These are phyloP conservation scores for Coemansia sp. DNA, from an alignment of 192 early-diverging fungal species.

Conservation along the genomic window DNA sequence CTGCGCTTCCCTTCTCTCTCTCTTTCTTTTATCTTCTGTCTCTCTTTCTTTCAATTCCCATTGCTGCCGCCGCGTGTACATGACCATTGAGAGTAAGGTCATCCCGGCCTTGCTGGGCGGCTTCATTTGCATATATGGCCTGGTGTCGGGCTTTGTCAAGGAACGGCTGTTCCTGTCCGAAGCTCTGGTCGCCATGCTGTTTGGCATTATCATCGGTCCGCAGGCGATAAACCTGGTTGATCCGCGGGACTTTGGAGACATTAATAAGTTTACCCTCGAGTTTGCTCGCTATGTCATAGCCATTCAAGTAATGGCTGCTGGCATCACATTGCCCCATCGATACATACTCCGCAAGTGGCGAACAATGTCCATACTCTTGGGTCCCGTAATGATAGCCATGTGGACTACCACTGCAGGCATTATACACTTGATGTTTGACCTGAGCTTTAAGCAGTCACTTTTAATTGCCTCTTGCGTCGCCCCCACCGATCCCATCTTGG, in stretches of 20 bases:
- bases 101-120: constrained; percentile 65
- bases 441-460: constrained; percentile 56
- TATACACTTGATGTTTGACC: constrained; percentile 47
- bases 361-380: constrained; percentile 69
- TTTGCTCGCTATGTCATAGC: constrained; percentile 79
- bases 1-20: constrained; percentile 4
- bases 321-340: constrained; percentile 74
- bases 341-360: constrained; percentile 70
- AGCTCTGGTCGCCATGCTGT: constrained; percentile 72
- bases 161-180: constrained; percentile 71
- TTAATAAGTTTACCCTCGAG: constrained; percentile 62
- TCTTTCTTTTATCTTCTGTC: background rate
- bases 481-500: constrained; percentile 91
- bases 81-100: constrained; percentile 34
- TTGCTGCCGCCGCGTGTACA: background rate
- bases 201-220: constrained; percentile 84
- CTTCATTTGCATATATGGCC: constrained; percentile 70
- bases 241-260: constrained; percentile 52
- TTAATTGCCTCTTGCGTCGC: constrained; percentile 80
- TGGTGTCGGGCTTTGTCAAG: constrained; percentile 67
- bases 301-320: constrained; percentile 78
- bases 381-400: constrained; percentile 81
- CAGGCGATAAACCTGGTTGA: constrained; percentile 66
- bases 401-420: constrained; percentile 72
- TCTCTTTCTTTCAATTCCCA: background rate